Evolutionary conservation across 176 grass and related monocot species (phyloP).

Genomic region (Sorghum bicolor): DNA sequence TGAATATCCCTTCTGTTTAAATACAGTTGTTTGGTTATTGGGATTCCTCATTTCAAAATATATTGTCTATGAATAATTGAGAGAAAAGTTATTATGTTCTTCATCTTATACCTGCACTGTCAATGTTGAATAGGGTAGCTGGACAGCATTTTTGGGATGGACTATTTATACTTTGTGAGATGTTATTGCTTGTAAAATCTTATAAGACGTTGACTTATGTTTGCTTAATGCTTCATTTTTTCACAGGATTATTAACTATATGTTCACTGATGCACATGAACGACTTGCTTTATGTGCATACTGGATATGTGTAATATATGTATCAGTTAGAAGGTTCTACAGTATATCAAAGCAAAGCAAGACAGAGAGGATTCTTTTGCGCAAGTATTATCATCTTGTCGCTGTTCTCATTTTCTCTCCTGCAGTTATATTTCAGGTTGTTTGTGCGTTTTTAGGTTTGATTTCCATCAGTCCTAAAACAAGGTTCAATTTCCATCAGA

Average conservation of each 20-base stretch:
- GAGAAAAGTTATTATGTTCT: not conserved
- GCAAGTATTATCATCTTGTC: slow-evolving; percentile 94
- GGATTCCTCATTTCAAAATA: not conserved
- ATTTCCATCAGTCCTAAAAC: not conserved
- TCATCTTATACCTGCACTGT: not conserved
- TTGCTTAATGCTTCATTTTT: slow-evolving; percentile 32
- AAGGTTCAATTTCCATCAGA: not conserved
- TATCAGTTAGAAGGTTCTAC: slow-evolving; percentile 77
- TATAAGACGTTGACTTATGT: not conserved
- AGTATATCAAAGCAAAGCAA: slow-evolving; percentile 83
- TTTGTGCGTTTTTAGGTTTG: not conserved
- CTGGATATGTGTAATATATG: slow-evolving; percentile 86
- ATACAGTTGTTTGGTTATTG: not conserved
- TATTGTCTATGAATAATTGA: not conserved
- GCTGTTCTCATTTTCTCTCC: slow-evolving; percentile 90
- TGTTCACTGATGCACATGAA: slow-evolving; percentile 56
- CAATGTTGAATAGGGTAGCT: not conserved
- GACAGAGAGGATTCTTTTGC: slow-evolving; percentile 83
- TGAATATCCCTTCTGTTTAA: not conserved
- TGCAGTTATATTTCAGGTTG: slow-evolving; percentile 89
- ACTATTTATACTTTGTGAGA: not conserved
- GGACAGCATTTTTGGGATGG: not conserved
- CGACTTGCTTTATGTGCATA: slow-evolving; percentile 74
- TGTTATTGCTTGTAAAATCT: not conserved
- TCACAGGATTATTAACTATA: slow-evolving; percentile 78